Conservation (phyloP, 1,139 yeast species). For the Blastobotrys capitulatus region DNA sequence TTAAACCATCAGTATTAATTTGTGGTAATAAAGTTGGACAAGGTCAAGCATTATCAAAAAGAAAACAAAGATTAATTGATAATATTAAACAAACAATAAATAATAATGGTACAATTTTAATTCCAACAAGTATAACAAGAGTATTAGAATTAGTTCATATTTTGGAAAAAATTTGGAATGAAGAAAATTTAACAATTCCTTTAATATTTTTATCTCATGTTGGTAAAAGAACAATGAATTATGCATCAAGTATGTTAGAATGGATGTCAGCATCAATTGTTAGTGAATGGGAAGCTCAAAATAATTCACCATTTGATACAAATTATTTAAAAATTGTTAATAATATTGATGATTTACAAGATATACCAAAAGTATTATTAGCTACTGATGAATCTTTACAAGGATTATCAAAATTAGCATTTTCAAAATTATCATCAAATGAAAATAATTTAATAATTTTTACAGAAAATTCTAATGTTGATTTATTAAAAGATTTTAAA, state of each 20-base stretch:
- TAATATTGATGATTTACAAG: conserved; percentile 54
- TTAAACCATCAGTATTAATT: conserved; percentile 79
- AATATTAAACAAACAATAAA: conserved; percentile 63
- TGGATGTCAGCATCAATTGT: conserved; percentile 88
- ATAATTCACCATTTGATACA: conserved; percentile 59
- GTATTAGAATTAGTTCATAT: conserved; percentile 73
- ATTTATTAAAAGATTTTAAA: conserved; percentile 44
- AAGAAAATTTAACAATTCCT: conserved; percentile 52
- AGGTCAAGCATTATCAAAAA: conserved; percentile 57
- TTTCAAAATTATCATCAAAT: conserved; percentile 55
- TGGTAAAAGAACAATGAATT: conserved; percentile 71
- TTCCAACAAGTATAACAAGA: conserved; percentile 83
- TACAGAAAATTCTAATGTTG: conserved; percentile 46
- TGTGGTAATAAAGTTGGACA: conserved; percentile 67
- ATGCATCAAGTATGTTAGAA: conserved; percentile 85
- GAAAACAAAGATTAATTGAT: conserved; percentile 53
- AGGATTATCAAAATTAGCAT: conserved; percentile 59
- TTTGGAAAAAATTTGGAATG: conserved; percentile 54
- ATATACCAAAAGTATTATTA: conserved; percentile 73
- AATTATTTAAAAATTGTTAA: conserved; percentile 50
- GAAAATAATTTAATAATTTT: conserved; percentile 65
- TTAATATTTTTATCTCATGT: conserved; percentile 71
- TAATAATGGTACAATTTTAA: conserved; percentile 67
- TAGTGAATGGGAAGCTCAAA: conserved; percentile 73
- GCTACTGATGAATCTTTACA: conserved; percentile 70